Percentiles rank a stretch among this genome's conserved stretches.
These are phyloP conservation scores for Physaria fendleri DNA, from an alignment of 345 rosid species.

Conservation along the genomic window DNA sequence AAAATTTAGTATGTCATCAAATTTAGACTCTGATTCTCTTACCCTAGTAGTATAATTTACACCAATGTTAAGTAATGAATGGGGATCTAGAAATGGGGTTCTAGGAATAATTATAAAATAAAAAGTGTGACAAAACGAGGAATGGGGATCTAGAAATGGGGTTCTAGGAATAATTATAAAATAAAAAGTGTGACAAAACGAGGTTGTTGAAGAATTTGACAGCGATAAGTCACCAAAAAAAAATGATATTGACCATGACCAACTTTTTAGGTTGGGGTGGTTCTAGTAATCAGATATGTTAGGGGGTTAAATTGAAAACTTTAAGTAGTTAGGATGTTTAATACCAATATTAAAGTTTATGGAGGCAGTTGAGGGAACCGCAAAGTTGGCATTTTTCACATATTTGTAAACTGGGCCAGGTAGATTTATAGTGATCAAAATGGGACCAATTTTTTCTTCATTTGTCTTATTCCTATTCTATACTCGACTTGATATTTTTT, in stretches of 20 bases:
- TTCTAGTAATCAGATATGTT: background rate
- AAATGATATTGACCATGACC: background rate
- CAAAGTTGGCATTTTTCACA: slow-evolving; percentile 3
- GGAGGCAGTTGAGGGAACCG: background rate
- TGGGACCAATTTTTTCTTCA: slow-evolving; percentile 19
- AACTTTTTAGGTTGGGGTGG: background rate
- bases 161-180: background rate
- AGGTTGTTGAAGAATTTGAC: slow-evolving; percentile 14
- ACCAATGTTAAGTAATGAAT: too few species aligned
- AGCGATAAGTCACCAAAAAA: background rate
- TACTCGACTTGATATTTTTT: too few species aligned
- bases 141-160: background rate
- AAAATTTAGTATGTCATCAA: background rate
- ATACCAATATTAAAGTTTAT: background rate
- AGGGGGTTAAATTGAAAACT: background rate
- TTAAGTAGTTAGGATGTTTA: background rate
- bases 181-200: background rate
- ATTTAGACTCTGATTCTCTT: background rate
- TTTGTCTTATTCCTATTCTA: too few species aligned
- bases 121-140: slow-evolving; percentile 10
- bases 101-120: background rate
- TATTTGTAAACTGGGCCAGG: slow-evolving; percentile 23
- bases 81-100: background rate
- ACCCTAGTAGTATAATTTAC: too few species aligned
- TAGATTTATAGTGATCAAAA: slow-evolving; percentile 15